Percentiles rank a stretch among this genome's conserved stretches.
These are phyloP conservation scores for Pseudocercospora musae DNA, from an alignment of 2,329 filamentous ascomycete species.

Conservation along the genomic window DNA sequence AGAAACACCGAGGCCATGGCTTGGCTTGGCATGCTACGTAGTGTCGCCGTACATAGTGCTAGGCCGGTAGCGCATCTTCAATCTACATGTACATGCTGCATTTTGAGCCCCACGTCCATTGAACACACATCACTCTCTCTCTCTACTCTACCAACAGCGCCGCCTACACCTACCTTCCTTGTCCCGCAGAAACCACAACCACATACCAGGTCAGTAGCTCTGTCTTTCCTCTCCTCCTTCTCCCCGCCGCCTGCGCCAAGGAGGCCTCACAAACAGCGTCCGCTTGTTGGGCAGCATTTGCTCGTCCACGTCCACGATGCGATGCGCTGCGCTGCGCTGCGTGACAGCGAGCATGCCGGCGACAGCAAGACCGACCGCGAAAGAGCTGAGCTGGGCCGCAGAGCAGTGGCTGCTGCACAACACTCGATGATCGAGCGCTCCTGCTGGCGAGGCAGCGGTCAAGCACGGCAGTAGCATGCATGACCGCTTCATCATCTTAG, in stretches of 20 bases:
- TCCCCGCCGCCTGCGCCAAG: neutral
- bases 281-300: neutral
- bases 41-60: neutral
- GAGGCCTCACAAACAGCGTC: conserved; percentile 1
- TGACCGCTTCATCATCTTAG: neutral
- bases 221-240: neutral
- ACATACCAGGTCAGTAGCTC: neutral
- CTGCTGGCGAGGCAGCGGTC: neutral
- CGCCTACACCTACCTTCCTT: neutral
- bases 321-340: neutral
- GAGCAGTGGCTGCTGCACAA: neutral
- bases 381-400: neutral
- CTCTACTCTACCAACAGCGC: neutral
- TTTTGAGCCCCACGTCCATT: neutral
- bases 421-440: neutral
- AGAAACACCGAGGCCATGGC: neutral
- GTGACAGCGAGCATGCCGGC: neutral
- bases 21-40: neutral
- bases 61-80: neutral
- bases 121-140: conserved; percentile 1
- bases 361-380: neutral
- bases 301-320: too few species aligned
- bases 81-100: neutral
- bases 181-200: neutral
- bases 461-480: neutral